phyloP scores from a whole-genome alignment of 2,329 filamentous ascomycete species.

The Trichoderma atroviride region DNA sequence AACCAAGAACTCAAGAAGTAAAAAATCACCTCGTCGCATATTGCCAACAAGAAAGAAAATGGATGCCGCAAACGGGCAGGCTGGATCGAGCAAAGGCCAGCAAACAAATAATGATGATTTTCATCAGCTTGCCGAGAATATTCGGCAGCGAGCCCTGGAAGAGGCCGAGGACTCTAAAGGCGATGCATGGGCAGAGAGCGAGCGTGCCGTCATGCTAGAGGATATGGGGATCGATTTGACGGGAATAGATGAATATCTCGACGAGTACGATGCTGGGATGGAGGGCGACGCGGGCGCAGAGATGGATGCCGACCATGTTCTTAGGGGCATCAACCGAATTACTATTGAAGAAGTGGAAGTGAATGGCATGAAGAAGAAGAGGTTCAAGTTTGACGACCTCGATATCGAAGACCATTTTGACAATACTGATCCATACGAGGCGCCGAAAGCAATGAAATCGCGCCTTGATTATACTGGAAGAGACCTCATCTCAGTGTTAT shows the following conservation, averaged over 20 bases:
- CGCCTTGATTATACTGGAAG: constrained; percentile 35
- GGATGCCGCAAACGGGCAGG: constrained; percentile 25
- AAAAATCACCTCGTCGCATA: not conserved
- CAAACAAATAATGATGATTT: constrained; percentile 23
- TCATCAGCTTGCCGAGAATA: constrained; percentile 30
- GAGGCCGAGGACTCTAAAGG: constrained; percentile 28
- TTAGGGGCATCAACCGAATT: constrained; percentile 23
- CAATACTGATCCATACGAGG: constrained; percentile 36
- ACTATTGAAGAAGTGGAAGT: constrained; percentile 23
- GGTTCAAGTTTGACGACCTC: constrained; percentile 37
- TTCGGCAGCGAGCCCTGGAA: constrained; percentile 30
- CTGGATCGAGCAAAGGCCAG: not conserved
- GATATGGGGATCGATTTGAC: constrained; percentile 13
- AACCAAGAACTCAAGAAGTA: not conserved
- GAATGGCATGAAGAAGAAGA: constrained; percentile 31
- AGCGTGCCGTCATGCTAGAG: not conserved
- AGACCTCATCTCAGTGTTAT: constrained; percentile 50
- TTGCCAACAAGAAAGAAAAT: not conserved
- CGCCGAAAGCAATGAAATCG: constrained; percentile 20
- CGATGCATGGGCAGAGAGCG: not conserved
- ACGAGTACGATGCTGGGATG: not conserved
- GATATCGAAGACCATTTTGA: constrained; percentile 37
- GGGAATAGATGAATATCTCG: not conserved
- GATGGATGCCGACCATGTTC: constrained; percentile 11
- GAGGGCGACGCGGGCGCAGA: not conserved